A percentile compares a stretch with the other conserved stretches of the same genome.
These are phyloP conservation scores for Saturnispora halmiae DNA, from an alignment of 805 yeast genomes.

Conservation along the genomic window DNA sequence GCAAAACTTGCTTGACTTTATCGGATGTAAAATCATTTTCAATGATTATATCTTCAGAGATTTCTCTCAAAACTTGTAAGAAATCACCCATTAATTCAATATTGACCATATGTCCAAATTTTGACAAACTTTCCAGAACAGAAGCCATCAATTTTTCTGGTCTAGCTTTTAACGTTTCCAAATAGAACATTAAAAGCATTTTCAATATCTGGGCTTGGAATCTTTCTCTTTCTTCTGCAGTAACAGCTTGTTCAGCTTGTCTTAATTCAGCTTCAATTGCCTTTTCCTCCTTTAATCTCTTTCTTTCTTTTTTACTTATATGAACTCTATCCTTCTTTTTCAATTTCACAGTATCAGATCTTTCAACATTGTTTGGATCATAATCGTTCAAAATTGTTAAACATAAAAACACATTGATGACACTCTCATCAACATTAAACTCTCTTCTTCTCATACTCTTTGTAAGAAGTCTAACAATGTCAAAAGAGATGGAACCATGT, in stretches of 20 bases:
- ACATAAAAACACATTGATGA: conserved; percentile 62
- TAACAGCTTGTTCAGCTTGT: conserved; percentile 77
- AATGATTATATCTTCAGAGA: conserved; percentile 42
- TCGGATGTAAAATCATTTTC: conserved; percentile 35
- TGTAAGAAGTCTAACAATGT: conserved; percentile 55
- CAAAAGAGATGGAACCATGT: conserved; percentile 72
- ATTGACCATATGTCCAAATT: conserved; percentile 86
- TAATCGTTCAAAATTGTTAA: conserved; percentile 59
- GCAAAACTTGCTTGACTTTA: conserved; percentile 61
- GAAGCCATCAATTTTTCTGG: conserved; percentile 67
- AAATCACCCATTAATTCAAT: conserved; percentile 89
- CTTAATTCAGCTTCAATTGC: conserved; percentile 84
- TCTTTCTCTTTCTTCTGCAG: conserved; percentile 78
- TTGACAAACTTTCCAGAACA: conserved; percentile 84
- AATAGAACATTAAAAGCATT: conserved; percentile 58
- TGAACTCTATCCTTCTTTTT: conserved; percentile 86
- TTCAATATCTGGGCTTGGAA: conserved; percentile 80
- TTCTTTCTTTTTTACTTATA: conserved; percentile 81
- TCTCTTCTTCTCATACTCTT: conserved; percentile 66
- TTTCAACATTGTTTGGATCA: conserved; percentile 53
- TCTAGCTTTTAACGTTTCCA: conserved; percentile 62
- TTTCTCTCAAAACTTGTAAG: conserved; percentile 78
- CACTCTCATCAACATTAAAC: conserved; percentile 77
- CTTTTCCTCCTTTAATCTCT: conserved; percentile 77
- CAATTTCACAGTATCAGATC: conserved; percentile 40